phyloP scores from a whole-genome alignment of 495 filamentous ascomycete species.

The Talaromyces borbonicus region DNA sequence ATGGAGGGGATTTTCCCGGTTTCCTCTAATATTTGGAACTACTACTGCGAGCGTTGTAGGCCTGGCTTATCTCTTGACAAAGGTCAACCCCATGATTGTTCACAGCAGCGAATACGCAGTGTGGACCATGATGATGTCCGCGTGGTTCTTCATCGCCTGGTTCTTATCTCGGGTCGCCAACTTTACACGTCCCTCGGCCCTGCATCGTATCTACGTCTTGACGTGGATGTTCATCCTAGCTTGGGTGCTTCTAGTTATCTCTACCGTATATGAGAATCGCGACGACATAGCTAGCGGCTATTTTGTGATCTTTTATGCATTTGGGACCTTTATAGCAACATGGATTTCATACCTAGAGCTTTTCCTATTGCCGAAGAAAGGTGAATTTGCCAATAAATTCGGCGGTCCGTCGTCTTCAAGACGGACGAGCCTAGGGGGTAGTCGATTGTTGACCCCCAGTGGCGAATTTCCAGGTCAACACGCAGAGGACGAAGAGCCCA shows the following conservation, averaged over 20 bases:
- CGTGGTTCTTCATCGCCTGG: conserved; percentile 77
- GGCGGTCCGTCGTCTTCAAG: conserved; percentile 21
- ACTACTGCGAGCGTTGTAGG: conserved; percentile 62
- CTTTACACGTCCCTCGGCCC: conserved; percentile 72
- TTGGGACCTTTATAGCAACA: conserved; percentile 62
- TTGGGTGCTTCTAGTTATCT: conserved; percentile 62
- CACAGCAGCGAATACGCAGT: conserved; percentile 82
- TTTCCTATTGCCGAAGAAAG: conserved; percentile 64
- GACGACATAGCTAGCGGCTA: conserved; percentile 68
- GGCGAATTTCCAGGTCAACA: conserved; percentile 26
- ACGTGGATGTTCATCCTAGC: conserved; percentile 73
- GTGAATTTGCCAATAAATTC: conserved; percentile 41
- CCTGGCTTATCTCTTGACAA: conserved; percentile 63
- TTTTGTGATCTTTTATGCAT: conserved; percentile 71
- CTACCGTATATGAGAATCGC: conserved; percentile 64
- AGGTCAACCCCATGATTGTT: conserved; percentile 77
- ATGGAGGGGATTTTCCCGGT: conserved; percentile 73
- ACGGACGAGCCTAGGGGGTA: conserved; percentile 33
- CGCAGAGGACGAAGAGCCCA: conserved; percentile 48
- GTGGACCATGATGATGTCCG: conserved; percentile 74
- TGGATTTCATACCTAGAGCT: conserved; percentile 68
- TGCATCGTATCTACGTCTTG: conserved; percentile 69
- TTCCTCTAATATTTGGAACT: conserved; percentile 63
- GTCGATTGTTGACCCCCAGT: conserved; percentile 23
- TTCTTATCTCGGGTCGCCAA: conserved; percentile 74